Evolutionary conservation across 305 asterid genomes (phyloP), one percentile per base, ranked within the genome.

Genomic region (Fraxinus greggii): DNA sequence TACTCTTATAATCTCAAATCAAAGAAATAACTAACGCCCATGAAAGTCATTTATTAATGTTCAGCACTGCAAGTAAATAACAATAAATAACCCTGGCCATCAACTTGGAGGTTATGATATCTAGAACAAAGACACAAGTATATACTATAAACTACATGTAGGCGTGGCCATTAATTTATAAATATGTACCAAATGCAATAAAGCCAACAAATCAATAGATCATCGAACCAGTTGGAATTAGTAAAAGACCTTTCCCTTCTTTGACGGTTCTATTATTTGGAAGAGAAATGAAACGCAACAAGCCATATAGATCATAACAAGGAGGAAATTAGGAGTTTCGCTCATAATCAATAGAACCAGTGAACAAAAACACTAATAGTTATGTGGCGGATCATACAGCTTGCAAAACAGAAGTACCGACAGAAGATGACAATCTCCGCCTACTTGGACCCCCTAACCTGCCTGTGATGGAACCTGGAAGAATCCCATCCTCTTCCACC

Each of bases 371-470:
- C 40, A 38, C 23, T 80, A 75, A 70, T 78, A 83, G 83, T 45
- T 45, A 82, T 80, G 42, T 65, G 77, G 83, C 77, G 78, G 83
- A 82, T 80, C 93, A 21, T 91, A 93, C 97, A 86, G 99, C 97
- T 92, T 91, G 92, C 95, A 94, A 79, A 87, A 93, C 92, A 85
- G 91, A 87, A 79, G 95, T 89, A 81, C 97, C 88, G 21, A 85
- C 79, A 80, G 92, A 83, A 86, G 93, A 86, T 76, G 97, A 77
- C 87, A 95, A 84, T 84, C 98, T 93, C 40, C 98, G 94, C 85
- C 87, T 97, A 84, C 98, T 95, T 79, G 96, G 97, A 35, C 99
- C 99, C 45, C 99, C 98, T 76, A 95, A 90, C 89, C 90, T 91
- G 86, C 99, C 99, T 82, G 77, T 87, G 61, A 94, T 83, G 85